phyloP scores from a whole-genome alignment of 495 filamentous ascomycete genomes.

The Pyronema domesticum region DNA sequence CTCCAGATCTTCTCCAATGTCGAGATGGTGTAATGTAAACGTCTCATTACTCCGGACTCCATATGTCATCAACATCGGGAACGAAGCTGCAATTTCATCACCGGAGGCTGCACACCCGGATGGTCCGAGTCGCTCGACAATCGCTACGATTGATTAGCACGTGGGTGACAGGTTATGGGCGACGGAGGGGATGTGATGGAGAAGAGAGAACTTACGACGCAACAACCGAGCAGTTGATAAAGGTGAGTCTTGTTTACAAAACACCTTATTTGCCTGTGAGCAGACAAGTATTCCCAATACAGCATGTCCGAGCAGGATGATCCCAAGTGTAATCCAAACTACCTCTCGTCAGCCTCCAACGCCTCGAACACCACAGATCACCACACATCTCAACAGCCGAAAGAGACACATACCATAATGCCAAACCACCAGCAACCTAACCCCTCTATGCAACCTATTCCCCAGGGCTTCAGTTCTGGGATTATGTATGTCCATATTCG shows the following conservation, averaged over 20 bases:
- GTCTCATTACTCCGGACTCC: constrained; percentile 7
- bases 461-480: not conserved
- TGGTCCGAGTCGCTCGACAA: constrained; percentile 19
- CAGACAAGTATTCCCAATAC: constrained; percentile 15
- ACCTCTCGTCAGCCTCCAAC: constrained; percentile 4
- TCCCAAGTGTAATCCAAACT: not conserved
- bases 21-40: constrained; percentile 12
- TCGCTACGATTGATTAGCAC: constrained; percentile 6
- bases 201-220: constrained; percentile 9
- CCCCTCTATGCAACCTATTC: not conserved
- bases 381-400: not conserved
- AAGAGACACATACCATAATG: not conserved
- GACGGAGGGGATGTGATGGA: not conserved
- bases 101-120: constrained; percentile 17
- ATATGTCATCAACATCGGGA: constrained; percentile 11
- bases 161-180: too few species aligned
- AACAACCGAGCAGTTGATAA: constrained; percentile 20
- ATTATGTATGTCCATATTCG: not conserved
- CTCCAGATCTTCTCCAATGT: constrained; percentile 16
- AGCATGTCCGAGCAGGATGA: constrained; percentile 14
- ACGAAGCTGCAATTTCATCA: constrained; percentile 11
- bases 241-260: constrained; percentile 22
- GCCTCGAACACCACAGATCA: not conserved
- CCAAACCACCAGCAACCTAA: not conserved
- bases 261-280: constrained; percentile 14